Conservation (phyloP, 495 filamentous ascomycete species). For the Aspergillus avenaceus region DNA sequence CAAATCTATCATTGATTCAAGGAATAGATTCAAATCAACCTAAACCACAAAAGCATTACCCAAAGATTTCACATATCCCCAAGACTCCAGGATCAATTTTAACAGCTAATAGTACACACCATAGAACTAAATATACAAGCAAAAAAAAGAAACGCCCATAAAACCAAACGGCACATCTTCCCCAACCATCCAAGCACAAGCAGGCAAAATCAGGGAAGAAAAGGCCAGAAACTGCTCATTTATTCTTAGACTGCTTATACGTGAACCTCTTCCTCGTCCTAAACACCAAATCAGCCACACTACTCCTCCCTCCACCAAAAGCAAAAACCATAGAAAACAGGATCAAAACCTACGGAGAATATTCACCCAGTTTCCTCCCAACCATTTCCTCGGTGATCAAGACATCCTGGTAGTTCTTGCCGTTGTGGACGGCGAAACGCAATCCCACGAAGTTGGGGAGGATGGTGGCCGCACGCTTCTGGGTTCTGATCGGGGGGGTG, state of each 20-base stretch:
- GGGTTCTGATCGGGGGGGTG: slow-evolving; percentile 75
- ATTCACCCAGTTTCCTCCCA: slow-evolving; percentile 95
- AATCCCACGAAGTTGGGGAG: slow-evolving; percentile 93
- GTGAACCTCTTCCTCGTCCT: slow-evolving; percentile 88
- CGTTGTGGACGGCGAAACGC: slow-evolving; percentile 91
- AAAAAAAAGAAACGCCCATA: slow-evolving; percentile 3
- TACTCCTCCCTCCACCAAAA: background rate
- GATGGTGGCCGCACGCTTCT: slow-evolving; percentile 88
- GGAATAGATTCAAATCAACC: no score
- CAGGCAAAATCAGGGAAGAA: slow-evolving; percentile 7
- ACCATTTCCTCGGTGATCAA: slow-evolving; percentile 97
- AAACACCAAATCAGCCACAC: background rate
- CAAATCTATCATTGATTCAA: no score
- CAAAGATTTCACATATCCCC: background rate
- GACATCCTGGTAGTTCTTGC: slow-evolving; percentile 87
- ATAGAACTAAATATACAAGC: background rate
- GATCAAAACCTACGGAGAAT: slow-evolving; percentile 68
- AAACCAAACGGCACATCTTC: background rate
- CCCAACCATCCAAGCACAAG: slow-evolving; percentile 1
- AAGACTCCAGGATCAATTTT: background rate
- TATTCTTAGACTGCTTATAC: slow-evolving; percentile 75
- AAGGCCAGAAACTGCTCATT: slow-evolving; percentile 36
- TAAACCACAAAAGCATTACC: background rate
- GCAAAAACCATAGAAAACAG: background rate
- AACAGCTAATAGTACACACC: background rate